Percentiles rank a stretch among this genome's conserved stretches.
Conservation (phyloP, 2,329 filamentous ascomycete species). For the Delphinella strobiligena region DNA sequence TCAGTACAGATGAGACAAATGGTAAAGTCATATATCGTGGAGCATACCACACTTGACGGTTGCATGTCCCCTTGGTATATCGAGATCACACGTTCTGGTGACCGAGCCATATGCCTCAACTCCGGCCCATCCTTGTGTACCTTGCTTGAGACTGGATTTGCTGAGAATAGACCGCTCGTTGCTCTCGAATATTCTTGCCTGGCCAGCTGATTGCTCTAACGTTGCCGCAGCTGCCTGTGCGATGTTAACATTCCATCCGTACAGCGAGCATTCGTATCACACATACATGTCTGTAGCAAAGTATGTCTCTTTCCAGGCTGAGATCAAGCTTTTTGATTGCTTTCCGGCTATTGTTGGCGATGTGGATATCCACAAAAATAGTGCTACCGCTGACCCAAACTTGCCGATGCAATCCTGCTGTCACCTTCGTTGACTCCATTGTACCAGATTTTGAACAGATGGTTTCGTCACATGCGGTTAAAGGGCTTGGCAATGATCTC, state of each 20-base stretch:
- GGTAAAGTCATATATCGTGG: too few species aligned
- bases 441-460: constrained; percentile 26
- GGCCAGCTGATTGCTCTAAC: constrained; percentile 35
- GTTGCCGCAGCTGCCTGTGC: constrained; percentile 35
- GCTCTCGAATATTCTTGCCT: constrained; percentile 40
- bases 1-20: too few species aligned
- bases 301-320: constrained; percentile 38
- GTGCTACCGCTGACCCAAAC: constrained; percentile 46
- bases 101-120: constrained; percentile 33
- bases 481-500: constrained; percentile 38
- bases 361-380: constrained; percentile 42
- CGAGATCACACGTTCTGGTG: constrained; percentile 37
- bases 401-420: constrained; percentile 43
- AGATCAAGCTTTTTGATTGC: constrained; percentile 38
- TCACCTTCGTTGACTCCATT: constrained; percentile 35
- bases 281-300: constrained; percentile 38
- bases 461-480: constrained; percentile 38
- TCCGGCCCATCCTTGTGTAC: constrained; percentile 34
- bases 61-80: constrained; percentile 38
- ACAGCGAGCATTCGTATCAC: too few species aligned
- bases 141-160: constrained; percentile 30
- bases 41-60: constrained; percentile 37
- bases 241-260: constrained; percentile 11
- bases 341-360: constrained; percentile 39
- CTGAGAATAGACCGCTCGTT: constrained; percentile 37